phyloP scores from a whole-genome alignment of 2,329 filamentous ascomycete species.

The Curvularia lunata region DNA sequence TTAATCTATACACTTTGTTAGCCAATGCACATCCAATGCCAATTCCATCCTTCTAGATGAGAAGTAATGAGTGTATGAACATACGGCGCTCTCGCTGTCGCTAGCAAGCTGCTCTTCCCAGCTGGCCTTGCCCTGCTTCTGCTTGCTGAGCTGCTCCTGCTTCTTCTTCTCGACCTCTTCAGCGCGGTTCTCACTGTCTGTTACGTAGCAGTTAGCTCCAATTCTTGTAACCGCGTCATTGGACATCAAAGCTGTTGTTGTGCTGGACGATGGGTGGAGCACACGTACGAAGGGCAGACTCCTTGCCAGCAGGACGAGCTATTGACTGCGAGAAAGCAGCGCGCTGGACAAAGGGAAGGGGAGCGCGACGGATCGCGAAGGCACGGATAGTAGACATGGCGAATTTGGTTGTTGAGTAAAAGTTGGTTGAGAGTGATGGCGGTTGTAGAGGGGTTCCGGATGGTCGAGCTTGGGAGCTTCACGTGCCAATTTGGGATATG shows the following conservation, averaged over 20 bases:
- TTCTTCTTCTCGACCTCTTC: slow-evolving; percentile 54
- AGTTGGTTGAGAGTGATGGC: not conserved
- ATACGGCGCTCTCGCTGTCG: slow-evolving; percentile 51
- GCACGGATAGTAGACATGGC: slow-evolving; percentile 43
- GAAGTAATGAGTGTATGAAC: slow-evolving; percentile 11
- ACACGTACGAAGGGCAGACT: slow-evolving; percentile 52
- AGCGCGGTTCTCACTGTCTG: slow-evolving; percentile 42
- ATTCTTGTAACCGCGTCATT: not conserved
- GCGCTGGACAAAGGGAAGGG: slow-evolving; percentile 41
- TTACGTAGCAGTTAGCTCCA: slow-evolving; percentile 14
- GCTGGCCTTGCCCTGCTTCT: slow-evolving; percentile 52
- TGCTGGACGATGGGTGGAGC: not conserved
- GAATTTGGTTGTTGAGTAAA: slow-evolving; percentile 9
- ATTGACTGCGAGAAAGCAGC: slow-evolving; percentile 49
- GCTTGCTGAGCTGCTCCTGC: slow-evolving; percentile 52
- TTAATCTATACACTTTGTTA: slow-evolving; percentile 41
- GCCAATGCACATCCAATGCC: not conserved
- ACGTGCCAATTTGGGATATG: not conserved
- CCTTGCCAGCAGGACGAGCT: slow-evolving; percentile 52
- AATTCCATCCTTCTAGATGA: not conserved
- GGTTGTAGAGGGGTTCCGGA: slow-evolving; percentile 9
- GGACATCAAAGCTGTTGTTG: not conserved
- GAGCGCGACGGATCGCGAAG: slow-evolving; percentile 40
- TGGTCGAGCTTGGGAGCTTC: slow-evolving; percentile 3
- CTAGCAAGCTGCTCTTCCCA: slow-evolving; percentile 55